Evolutionary conservation across 2,329 filamentous ascomycete species (phyloP), one percentile per base, ranked within the genome.

Genomic region (Colletotrichum orbiculare): DNA sequence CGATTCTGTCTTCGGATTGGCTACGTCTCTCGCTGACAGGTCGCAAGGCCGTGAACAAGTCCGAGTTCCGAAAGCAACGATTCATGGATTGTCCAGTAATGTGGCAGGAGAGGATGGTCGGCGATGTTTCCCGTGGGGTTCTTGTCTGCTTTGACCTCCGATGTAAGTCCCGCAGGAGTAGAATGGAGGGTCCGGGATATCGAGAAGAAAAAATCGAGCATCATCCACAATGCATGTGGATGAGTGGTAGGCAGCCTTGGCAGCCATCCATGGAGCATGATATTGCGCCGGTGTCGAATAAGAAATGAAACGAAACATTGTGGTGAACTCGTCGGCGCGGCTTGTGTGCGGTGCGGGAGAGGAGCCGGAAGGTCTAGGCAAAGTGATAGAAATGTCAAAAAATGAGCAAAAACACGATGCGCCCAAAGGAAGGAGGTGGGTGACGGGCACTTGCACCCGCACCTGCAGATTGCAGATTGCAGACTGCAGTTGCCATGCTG

Each of bases 271-370:
- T 50, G 56, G 49, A 15, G 50, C 56, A 50, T 39, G 17, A 39
- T 48, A 17, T 46, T 49, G 41, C n/a, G 39, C 34, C 33, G 61
- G 17, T 17, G 48, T 47, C 15, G 42, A 46, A 55, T 25, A 64
- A 64, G 61, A 64, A 64, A 55, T 50, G 56, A 64, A 64, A 64
- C 56, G 50, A 64, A 64, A 64, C 56, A 56, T 41, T 39, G 35
- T 52, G 50, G 52, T 50, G 3, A 48, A 43, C 37, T 50, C 38
- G 42, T 25, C 43, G 42, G 42, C 35, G 49, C 46, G 42, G 37
- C 54, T 37, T 39, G 17, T 50, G 55, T 56, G 61, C 50, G 61
- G 55, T 54, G 43, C 55, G 55, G 61, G 41, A 60, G 43, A 54
- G 38, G 56, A 64, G 38, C 61, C 61, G 45, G 61, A 38, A 60